phyloP scores from a whole-genome alignment of 495 filamentous ascomycete genomes.

The Tetracladium marchalianum region DNA sequence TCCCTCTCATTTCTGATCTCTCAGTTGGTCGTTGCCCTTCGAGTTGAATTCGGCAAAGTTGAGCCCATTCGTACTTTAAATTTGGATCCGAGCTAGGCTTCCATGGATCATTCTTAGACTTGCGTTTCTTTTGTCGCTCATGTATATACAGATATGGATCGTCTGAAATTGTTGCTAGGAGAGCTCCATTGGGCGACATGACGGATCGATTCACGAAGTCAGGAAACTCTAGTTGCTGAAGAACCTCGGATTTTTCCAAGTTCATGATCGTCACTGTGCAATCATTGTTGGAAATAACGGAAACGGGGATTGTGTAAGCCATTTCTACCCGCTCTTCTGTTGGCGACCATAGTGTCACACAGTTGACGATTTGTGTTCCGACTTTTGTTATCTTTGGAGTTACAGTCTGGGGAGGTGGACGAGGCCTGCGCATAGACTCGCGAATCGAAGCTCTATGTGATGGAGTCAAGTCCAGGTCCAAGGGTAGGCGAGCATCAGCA shows the following conservation, averaged over 20 bases:
- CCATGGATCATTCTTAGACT: not conserved
- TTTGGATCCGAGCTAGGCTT: not conserved
- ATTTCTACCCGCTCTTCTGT: conserved; percentile 12
- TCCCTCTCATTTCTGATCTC: conserved; percentile 37
- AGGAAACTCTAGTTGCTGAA: conserved; percentile 61
- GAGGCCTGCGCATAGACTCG: conserved; percentile 7
- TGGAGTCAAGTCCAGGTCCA: conserved; percentile 35
- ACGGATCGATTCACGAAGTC: conserved; percentile 85
- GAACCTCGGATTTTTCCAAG: conserved; percentile 35
- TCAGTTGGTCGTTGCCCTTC: conserved; percentile 38
- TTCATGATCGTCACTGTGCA: conserved; percentile 72
- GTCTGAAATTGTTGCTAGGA: conserved; percentile 80
- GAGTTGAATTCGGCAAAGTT: conserved; percentile 32
- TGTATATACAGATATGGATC: conserved; percentile 77
- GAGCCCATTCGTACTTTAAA: conserved; percentile 27
- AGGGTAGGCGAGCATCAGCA: conserved; percentile 50
- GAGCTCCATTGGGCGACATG: conserved; percentile 75
- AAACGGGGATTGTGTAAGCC: conserved; percentile 34
- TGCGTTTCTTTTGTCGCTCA: conserved; percentile 28
- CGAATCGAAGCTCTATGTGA: conserved; percentile 12
- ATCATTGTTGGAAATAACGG: conserved; percentile 70
- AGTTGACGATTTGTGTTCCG: conserved; percentile 43
- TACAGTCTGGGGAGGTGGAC: not conserved
- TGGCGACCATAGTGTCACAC: conserved; percentile 45
- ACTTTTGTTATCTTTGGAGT: conserved; percentile 4